Conservation (phyloP, 345 rosid species). For the Melaleuca alternifolia region DNA sequence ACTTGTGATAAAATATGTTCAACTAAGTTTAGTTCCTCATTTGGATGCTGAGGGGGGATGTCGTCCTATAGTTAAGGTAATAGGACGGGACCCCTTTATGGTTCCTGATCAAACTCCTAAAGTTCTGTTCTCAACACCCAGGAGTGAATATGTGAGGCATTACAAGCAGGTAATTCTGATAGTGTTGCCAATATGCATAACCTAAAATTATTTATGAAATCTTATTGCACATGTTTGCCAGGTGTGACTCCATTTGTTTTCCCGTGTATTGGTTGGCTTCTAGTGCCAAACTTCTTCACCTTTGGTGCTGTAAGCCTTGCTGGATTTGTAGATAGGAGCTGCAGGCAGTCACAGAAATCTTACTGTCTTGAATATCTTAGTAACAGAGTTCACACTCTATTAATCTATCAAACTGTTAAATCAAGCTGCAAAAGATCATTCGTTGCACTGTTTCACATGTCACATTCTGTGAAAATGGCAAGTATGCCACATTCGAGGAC, state of each 20-base stretch:
- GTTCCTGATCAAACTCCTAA: conserved; percentile 48
- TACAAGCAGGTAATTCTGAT: conserved; percentile 59
- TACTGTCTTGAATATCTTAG: neutral
- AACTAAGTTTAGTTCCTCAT: conserved; percentile 59
- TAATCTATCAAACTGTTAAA: no score
- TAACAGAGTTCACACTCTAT: neutral
- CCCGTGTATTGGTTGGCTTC: neutral
- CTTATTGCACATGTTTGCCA: neutral
- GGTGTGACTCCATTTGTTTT: neutral
- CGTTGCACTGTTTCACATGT: no score
- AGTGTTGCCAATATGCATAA: neutral
- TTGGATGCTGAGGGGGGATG: conserved; percentile 67
- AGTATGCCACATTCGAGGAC: neutral
- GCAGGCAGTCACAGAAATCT: neutral
- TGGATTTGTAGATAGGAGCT: neutral
- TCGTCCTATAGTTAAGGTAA: conserved; percentile 63
- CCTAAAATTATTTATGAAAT: no score
- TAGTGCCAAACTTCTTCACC: neutral
- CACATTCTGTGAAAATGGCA: neutral
- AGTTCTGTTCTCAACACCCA: conserved; percentile 47
- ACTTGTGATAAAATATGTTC: conserved; percentile 66
- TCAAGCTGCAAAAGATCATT: no score
- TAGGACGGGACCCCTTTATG: conserved; percentile 68
- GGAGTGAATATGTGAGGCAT: conserved; percentile 36
- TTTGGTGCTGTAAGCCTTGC: neutral